Base-by-base conservation (phyloP, 768 basidiomycete genomes). In the Trametes sanguinea region DNA sequence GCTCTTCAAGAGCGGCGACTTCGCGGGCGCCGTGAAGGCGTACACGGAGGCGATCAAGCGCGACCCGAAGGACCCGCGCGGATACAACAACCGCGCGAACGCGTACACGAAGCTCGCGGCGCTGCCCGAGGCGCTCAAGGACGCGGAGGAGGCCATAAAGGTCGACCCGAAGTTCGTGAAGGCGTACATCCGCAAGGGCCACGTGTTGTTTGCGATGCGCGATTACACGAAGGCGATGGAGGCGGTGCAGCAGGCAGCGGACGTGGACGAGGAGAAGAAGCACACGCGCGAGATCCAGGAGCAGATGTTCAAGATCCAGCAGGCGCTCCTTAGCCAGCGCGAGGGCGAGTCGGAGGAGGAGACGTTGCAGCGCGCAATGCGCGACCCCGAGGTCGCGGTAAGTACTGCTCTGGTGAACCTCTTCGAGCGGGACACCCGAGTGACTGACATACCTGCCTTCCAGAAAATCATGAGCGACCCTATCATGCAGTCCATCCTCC, bases 1-100 rank as follows among this genome's bases (percentile, higher is more conserved):
- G 44, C 83, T 87, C 40, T 99, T 98, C 85, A 98, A 98, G 80
- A 81, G 76, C 2, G 96, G 94, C 17, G 88, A 96, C 74, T 99
- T 95, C 75, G 95, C 87, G 10, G 86, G 83, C 10, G 91, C 96
- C 0, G 95, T 99, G 67, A 94, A 92, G 78, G 80, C 83, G 42
- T 99, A 99, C 78, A 84, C 91, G 40, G 97, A 99, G 77, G 90
- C 94, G 64, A 97, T 98, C 82, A 98, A 98, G 79, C 89, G 97
- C 52, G 88, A 93, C 69, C 96, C 97, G 44, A 74, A 76, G 40
- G 97, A 99, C 72, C 84, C 96, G 13, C 83, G 89, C 65, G 95
- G 92, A 8, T 99, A 98, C 80, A 98, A 96, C 75, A 99, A 99
- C 79, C 89, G 97, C 51, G 94, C 97, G n/a, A 90, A 94, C 32